Evolutionary conservation across 2,329 filamentous ascomycete species (phyloP), one percentile per base, ranked within the genome.

Genomic region (Aspergillus sp.): DNA sequence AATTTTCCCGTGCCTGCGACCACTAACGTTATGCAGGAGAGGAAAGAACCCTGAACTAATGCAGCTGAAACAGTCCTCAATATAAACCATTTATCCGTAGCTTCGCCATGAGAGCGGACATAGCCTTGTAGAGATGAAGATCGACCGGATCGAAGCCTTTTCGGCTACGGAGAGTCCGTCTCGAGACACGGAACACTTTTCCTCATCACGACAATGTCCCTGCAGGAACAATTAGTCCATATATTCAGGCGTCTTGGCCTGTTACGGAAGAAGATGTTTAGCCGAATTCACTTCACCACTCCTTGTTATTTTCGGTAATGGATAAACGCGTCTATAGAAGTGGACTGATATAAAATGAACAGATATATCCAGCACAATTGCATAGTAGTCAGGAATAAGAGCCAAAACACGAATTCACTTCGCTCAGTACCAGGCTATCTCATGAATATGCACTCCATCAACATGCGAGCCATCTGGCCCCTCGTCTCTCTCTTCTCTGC

Each of bases 381-480:
- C 32, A 12, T 36, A 28, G 25, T 6, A 36, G 9, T 36, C 32
- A 36, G 10, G 1, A 6, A 5, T 36, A 2, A 36, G 2, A 36
- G 32, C 10, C 12, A 13, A 13, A 13, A 36, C 5, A 13, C 7
- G 6, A 36, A 15, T 12, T 15, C 32, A 36, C 32, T 13, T 5
- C 12, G 32, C 32, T 36, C 12, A 36, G 32, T 36, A 36, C 32
- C 12, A 13, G 12, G 12, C 4, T 5, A 2, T 36, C 12, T 49
- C 57, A 56, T 49, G 45, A 52, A 23, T 12, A 63, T 65, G 59
- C 47, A 59, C 6, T 48, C 47, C 13, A 10, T 57, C 62, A 67
- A 54, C 21, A 70, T 71, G 68, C 59, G 55, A 51, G 61, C 59
- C 49, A n/a, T 69, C 8, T 55, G 65, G 48, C 58, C 62, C 13